Percentiles rank a stretch among this genome's conserved stretches.
These are phyloP conservation scores for Filobasidium wieringae DNA, from an alignment of 768 basidiomycete species.

Conservation along the genomic window DNA sequence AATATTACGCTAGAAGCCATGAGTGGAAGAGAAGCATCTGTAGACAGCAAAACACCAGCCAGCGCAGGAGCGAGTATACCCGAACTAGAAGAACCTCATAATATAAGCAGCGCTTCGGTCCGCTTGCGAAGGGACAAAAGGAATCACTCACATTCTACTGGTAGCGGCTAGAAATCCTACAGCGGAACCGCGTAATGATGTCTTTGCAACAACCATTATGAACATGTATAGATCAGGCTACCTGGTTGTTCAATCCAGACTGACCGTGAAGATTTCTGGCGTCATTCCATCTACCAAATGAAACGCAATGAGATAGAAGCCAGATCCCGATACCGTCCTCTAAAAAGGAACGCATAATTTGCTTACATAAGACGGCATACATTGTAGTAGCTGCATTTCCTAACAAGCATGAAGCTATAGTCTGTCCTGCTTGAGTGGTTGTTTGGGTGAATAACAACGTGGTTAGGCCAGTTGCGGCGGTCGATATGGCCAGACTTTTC, in stretches of 20 bases:
- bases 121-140: neutral
- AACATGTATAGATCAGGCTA: neutral
- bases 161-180: conserved; percentile 36
- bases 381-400: conserved; percentile 35
- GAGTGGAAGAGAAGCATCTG: conserved; percentile 29
- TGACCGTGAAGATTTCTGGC: conserved; percentile 26
- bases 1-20: conserved; percentile 30
- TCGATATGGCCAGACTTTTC: conserved; percentile 33
- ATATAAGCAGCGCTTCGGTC: neutral
- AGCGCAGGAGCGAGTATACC: conserved; percentile 33
- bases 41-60: conserved; percentile 29
- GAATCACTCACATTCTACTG: conserved; percentile 28
- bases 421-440: conserved; percentile 25
- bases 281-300: conserved; percentile 34
- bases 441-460: conserved; percentile 34
- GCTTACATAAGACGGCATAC: conserved; percentile 38
- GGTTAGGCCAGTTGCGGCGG: conserved; percentile 28
- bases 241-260: neutral
- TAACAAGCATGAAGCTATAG: conserved; percentile 32
- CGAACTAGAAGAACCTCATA: neutral
- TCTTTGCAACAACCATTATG: conserved; percentile 20
- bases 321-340: neutral
- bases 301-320: no score
- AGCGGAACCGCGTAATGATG: conserved; percentile 32
- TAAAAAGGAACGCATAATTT: neutral